These are phyloP conservation scores for Lyophyllum atratum DNA, from an alignment of 768 basidiomycete species.

Conservation along the genomic window DNA sequence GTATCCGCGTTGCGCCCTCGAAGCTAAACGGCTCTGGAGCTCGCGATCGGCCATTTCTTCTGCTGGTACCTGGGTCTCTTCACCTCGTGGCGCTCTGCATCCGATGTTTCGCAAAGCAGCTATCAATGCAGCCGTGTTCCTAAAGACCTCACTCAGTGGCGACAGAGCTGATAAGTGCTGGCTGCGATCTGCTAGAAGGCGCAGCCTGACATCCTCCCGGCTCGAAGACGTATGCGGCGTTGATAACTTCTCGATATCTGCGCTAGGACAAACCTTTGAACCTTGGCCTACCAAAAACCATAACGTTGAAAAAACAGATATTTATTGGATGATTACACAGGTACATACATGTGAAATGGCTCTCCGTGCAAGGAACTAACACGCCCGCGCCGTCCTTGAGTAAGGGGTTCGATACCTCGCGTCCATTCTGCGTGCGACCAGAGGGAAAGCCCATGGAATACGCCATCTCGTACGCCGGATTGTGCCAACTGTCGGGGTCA, in stretches of 20 bases:
- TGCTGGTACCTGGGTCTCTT: background rate
- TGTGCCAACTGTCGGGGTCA: conserved; percentile 12
- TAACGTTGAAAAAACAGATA: background rate
- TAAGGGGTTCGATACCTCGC: conserved; percentile 1
- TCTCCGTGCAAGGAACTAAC: conserved; percentile 13
- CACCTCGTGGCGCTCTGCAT: background rate
- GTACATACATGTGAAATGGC: conserved; percentile 19
- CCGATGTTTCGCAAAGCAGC: background rate
- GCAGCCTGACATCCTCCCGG: conserved; percentile 5
- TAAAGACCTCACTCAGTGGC: background rate
- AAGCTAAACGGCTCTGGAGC: background rate
- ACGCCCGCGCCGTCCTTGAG: conserved; percentile 3
- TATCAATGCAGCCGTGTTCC: background rate
- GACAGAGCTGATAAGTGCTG: background rate
- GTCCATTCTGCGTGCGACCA: conserved; percentile 8
- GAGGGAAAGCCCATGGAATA: conserved; percentile 15
- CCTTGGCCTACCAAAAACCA: conserved; percentile 15
- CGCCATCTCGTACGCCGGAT: conserved; percentile 12
- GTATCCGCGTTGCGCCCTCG: background rate
- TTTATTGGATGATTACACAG: background rate
- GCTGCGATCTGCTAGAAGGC: background rate
- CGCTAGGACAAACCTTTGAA: conserved; percentile 17
- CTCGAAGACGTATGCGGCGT: conserved; percentile 11
- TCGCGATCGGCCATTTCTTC: background rate
- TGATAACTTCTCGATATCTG: conserved; percentile 4